These are phyloP conservation scores for Rhypophila decipiens DNA, from an alignment of 495 filamentous ascomycete genomes.

Conservation along the genomic window DNA sequence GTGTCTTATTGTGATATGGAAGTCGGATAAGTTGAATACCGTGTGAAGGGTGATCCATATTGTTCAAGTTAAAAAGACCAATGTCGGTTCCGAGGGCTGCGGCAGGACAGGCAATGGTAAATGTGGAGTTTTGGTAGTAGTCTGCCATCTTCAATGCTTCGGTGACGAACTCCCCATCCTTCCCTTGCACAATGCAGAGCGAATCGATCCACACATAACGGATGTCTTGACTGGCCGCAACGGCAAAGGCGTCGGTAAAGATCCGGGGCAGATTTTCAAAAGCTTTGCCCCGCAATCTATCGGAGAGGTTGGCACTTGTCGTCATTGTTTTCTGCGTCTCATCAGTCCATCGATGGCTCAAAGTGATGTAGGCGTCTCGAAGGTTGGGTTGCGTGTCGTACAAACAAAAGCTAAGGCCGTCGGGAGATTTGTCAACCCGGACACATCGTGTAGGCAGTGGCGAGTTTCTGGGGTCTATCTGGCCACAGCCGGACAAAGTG, in stretches of 20 bases:
- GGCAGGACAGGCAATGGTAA: slow-evolving; percentile 7
- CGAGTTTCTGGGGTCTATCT: neutral
- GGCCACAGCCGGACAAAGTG: neutral
- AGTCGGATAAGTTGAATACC: neutral
- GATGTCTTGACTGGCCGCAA: slow-evolving; percentile 2
- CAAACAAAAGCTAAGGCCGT: neutral
- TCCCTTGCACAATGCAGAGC: slow-evolving; percentile 8
- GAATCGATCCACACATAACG: slow-evolving; percentile 11
- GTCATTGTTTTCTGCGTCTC: slow-evolving; percentile 2
- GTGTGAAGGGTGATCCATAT: neutral
- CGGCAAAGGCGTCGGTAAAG: slow-evolving; percentile 3
- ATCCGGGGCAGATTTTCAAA: slow-evolving; percentile 1
- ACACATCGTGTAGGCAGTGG: neutral
- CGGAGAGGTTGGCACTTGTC: slow-evolving; percentile 1
- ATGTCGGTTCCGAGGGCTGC: neutral
- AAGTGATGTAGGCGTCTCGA: slow-evolving; percentile 2
- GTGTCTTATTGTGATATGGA: neutral
- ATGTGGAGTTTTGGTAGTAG: slow-evolving; percentile 9
- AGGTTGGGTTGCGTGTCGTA: neutral
- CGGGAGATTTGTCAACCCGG: neutral
- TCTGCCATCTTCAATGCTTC: slow-evolving; percentile 8
- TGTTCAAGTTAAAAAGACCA: slow-evolving; percentile 5
- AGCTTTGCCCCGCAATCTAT: neutral
- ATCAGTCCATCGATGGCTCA: slow-evolving; percentile 10
- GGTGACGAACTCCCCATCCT: neutral